Percentiles rank a stretch among this genome's conserved stretches.
phyloP scores from a whole-genome alignment of 805 yeast genomes.

The Cyberlindnera bimundalis region DNA sequence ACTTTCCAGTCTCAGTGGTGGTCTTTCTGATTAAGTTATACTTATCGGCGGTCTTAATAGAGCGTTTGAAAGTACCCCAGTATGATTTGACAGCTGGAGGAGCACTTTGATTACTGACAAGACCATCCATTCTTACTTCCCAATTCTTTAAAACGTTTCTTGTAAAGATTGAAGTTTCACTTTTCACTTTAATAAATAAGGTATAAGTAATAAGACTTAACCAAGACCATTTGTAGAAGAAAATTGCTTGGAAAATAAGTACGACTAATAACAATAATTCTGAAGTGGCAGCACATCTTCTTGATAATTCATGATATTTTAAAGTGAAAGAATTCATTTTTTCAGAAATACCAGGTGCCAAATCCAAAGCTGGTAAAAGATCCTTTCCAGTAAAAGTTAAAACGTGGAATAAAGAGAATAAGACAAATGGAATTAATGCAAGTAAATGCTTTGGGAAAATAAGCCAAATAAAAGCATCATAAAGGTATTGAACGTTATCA shows the following conservation, averaged over 20 bases:
- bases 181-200: conserved; percentile 71
- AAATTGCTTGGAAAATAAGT: conserved; percentile 48
- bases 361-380: conserved; percentile 56
- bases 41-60: conserved; percentile 20
- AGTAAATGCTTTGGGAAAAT: conserved; percentile 52
- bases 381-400: conserved; percentile 64
- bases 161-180: conserved; percentile 70
- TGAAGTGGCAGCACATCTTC: conserved; percentile 55
- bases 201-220: conserved; percentile 50
- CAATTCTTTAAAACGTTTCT: conserved; percentile 63
- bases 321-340: conserved; percentile 43
- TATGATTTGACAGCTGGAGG: conserved; percentile 46
- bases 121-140: conserved; percentile 64
- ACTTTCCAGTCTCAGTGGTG: no score
- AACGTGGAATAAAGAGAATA: conserved; percentile 80
- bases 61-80: conserved; percentile 47
- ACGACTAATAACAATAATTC: conserved; percentile 45
- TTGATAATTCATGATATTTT: conserved; percentile 53
- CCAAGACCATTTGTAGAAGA: conserved; percentile 65
- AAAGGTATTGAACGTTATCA: conserved; percentile 73
- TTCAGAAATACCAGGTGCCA: conserved; percentile 26
- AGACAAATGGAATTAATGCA: conserved; percentile 67
- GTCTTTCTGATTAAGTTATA: conserved; percentile 18
- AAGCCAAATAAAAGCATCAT: conserved; percentile 52
- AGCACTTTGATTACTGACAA: conserved; percentile 49